phyloP scores from a whole-genome alignment of 2,329 filamentous ascomycete species.

The Colletotrichum sp. region DNA sequence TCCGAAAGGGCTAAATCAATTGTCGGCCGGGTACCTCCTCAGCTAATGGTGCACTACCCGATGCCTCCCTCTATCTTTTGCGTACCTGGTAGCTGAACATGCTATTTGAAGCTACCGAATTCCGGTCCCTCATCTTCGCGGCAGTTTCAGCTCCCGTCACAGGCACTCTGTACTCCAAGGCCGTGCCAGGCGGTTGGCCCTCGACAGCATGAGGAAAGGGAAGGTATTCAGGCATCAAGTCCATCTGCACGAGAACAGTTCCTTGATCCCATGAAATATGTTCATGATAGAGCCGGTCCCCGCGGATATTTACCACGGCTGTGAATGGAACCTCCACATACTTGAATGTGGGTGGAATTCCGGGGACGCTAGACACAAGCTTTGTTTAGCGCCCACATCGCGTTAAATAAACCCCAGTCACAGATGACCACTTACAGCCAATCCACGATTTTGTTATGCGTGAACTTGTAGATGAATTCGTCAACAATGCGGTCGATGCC shows the following conservation, averaged over 20 bases:
- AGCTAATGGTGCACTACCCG: not conserved
- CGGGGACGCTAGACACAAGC: slow-evolving; percentile 45
- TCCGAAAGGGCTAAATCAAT: not conserved
- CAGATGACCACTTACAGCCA: not conserved
- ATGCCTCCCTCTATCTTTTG: not conserved
- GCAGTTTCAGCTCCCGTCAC: slow-evolving; percentile 33
- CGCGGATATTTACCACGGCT: slow-evolving; percentile 66
- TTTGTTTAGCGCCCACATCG: slow-evolving; percentile 45
- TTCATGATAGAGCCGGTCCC: slow-evolving; percentile 64
- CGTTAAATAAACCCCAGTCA: slow-evolving; percentile 64
- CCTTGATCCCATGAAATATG: slow-evolving; percentile 73
- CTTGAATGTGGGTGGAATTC: slow-evolving; percentile 58
- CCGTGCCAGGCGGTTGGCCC: not conserved
- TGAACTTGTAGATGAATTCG: slow-evolving; percentile 72
- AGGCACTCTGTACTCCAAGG: slow-evolving; percentile 32
- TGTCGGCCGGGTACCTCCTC: not conserved
- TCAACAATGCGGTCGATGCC: slow-evolving; percentile 75
- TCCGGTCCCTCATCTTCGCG: slow-evolving; percentile 32
- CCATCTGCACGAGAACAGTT: slow-evolving; percentile 63
- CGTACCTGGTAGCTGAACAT: slow-evolving; percentile 26
- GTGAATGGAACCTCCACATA: slow-evolving; percentile 64
- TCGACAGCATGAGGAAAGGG: slow-evolving; percentile 51
- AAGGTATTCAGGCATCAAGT: slow-evolving; percentile 62
- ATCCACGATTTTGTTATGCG: slow-evolving; percentile 55
- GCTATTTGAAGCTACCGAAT: slow-evolving; percentile 30